Conservation (phyloP, 108 stramenopile species). For the Aurantiochytrium sp. region DNA sequence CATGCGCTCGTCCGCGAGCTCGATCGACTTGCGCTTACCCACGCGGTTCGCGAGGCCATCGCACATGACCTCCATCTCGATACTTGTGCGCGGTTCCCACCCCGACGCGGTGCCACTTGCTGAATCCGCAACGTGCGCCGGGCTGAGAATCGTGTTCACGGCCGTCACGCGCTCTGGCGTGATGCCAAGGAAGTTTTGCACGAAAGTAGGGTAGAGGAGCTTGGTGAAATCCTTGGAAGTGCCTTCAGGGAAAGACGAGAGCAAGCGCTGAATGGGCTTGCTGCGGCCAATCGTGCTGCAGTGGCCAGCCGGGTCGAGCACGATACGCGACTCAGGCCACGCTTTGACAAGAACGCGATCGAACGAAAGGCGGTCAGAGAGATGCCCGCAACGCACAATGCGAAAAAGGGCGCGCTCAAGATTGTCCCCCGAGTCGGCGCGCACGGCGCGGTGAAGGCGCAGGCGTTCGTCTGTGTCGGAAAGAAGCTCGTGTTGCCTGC, state of each 20-base stretch:
- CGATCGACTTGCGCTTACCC: background rate
- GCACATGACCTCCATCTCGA: background rate
- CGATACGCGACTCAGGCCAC: background rate
- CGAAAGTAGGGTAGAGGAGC: background rate
- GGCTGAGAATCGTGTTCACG: background rate
- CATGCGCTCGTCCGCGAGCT: background rate
- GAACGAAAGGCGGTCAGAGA: background rate
- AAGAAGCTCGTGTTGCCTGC: background rate
- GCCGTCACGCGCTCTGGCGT: background rate
- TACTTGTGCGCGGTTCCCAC: background rate
- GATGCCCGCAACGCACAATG: background rate
- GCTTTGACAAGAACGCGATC: background rate
- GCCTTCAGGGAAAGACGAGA: background rate
- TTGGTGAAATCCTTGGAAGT: background rate
- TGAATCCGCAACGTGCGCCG: too few species aligned
- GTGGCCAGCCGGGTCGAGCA: background rate
- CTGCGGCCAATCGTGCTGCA: background rate
- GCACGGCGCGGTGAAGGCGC: background rate
- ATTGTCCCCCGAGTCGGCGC: background rate
- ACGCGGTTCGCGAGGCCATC: background rate
- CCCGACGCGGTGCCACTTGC: too few species aligned
- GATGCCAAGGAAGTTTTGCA: background rate
- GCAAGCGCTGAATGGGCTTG: background rate
- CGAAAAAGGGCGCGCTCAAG: background rate
- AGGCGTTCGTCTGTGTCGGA: background rate